Evolutionary conservation across 1,284 basidiomycete species (phyloP).

Genomic region (Irpex lacteus): DNA sequence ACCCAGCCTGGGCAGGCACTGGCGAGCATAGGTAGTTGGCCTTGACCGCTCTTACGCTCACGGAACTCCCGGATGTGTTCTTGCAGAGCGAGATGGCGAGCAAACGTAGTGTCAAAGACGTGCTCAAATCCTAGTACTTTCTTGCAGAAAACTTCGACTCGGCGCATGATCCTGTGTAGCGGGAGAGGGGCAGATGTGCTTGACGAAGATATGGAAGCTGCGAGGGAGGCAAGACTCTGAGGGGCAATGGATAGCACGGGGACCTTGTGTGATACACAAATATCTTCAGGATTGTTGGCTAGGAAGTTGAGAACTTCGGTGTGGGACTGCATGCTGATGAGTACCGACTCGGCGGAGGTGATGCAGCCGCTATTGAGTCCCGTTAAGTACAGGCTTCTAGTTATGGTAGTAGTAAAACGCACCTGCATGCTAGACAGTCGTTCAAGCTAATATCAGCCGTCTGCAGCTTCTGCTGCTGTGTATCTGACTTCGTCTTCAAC

Average conservation of each 20-base stretch:
- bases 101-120: conserved; percentile 94
- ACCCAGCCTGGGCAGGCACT: conserved; percentile 99
- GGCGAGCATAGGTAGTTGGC: conserved; percentile 82
- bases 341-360: conserved; percentile 95
- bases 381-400: conserved; percentile 9
- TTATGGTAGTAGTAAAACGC: conserved; percentile 22
- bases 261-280: conserved; percentile 43
- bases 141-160: conserved; percentile 65
- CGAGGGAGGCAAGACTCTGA: conserved; percentile 88
- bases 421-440: conserved; percentile 93
- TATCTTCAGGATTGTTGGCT: conserved; percentile 45
- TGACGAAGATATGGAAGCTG: conserved; percentile 61
- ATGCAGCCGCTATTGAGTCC: conserved; percentile 84
- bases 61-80: conserved; percentile 85
- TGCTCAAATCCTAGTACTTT: conserved; percentile 65
- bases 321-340: conserved; percentile 97
- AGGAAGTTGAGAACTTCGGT: conserved; percentile 85
- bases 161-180: conserved; percentile 60
- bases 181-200: conserved; percentile 44
- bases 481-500: conserved; percentile 8
- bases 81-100: conserved; percentile 80
- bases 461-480: conserved; percentile 66
- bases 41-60: conserved; percentile 52
- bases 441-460: conserved; percentile 95
- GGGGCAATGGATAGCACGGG: conserved; percentile 89